These are phyloP conservation scores for Ganoderma resinaceum DNA, from an alignment of 1,284 basidiomycete genomes.

Conservation along the genomic window DNA sequence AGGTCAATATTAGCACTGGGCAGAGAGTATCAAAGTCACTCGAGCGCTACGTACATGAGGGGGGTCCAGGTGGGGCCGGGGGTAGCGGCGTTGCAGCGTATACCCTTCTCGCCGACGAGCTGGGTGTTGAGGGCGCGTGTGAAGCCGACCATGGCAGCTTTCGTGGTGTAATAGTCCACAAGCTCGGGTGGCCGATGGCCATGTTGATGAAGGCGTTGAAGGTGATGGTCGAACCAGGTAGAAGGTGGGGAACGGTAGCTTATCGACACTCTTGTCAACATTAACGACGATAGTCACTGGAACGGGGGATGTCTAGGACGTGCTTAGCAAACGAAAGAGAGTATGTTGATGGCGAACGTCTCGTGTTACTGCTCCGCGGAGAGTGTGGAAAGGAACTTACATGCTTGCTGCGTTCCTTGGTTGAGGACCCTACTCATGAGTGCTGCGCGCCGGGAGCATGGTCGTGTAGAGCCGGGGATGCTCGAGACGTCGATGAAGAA, in stretches of 20 bases:
- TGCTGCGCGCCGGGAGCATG: too few species aligned
- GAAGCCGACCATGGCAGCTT: conserved; percentile 60
- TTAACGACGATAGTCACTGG: too few species aligned
- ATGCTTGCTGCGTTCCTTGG: conserved; percentile 58
- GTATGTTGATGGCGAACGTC: conserved; percentile 57
- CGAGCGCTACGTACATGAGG: conserved; percentile 45
- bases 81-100: conserved; percentile 58
- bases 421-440: conserved; percentile 64
- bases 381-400: conserved; percentile 51
- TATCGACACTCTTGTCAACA: neutral
- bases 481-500: too few species aligned
- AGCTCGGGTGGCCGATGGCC: conserved; percentile 58
- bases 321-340: conserved; percentile 59
- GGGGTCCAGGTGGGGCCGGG: conserved; percentile 64
- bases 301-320: conserved; percentile 38
- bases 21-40: conserved; percentile 6
- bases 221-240: conserved; percentile 53
- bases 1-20: neutral
- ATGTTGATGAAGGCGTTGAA: conserved; percentile 59
- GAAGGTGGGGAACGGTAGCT: conserved; percentile 47
- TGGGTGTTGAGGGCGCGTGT: conserved; percentile 57
- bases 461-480: too few species aligned
- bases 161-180: conserved; percentile 63
- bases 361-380: conserved; percentile 58
- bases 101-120: conserved; percentile 56